Evolutionary conservation across 2,329 filamentous ascomycete genomes (phyloP), one percentile per base, ranked within the genome.

Genomic region (Beauveria bassiana): DNA sequence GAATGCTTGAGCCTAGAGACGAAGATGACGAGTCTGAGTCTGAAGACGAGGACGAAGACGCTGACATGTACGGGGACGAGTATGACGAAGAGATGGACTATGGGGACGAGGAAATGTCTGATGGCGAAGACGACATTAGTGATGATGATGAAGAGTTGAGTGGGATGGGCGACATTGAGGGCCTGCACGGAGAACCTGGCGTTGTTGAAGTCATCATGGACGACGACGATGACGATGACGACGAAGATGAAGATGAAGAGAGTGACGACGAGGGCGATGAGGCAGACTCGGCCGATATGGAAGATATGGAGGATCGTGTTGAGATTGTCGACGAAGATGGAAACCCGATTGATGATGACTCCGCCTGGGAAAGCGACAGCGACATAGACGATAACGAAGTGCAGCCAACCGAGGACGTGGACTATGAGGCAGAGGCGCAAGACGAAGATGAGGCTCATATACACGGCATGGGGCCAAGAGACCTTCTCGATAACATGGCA

Each of bases 11-110:
- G 72, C 88, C 90, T 66, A 85, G 87, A 55, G 85, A 89, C 62
- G 88, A 92, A 63, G 88, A 90, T 64, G 91, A 93, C 65, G 92
- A 91, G 55, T 91, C 90, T 40, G 89, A 91, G 38, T 87, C 86
- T 18, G 88, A 87, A 63, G 86, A 90, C 62, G 87, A 80, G 16
- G 71, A 76, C 64, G 81, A 85, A 64, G 91, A 92, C 52, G 89
- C 93, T 61, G 90, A 95, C 68, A 95, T 96, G 90, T 96, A 96
- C 67, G 90, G 92, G 56, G 92, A 95, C 63, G 91, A 93, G 60
- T 90, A 91, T 63, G 93, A 91, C 67, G 91, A 96, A 43, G 93
- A 96, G 66, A 95, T 97, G 86, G 91, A 96, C 60, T 96, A 96
- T 68, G 83, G 80, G 24, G 91, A 95, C 50, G 90, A 93, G 66